These are phyloP conservation scores for Sistotremastrum suecicum DNA, from an alignment of 768 basidiomycete species.

Conservation along the genomic window DNA sequence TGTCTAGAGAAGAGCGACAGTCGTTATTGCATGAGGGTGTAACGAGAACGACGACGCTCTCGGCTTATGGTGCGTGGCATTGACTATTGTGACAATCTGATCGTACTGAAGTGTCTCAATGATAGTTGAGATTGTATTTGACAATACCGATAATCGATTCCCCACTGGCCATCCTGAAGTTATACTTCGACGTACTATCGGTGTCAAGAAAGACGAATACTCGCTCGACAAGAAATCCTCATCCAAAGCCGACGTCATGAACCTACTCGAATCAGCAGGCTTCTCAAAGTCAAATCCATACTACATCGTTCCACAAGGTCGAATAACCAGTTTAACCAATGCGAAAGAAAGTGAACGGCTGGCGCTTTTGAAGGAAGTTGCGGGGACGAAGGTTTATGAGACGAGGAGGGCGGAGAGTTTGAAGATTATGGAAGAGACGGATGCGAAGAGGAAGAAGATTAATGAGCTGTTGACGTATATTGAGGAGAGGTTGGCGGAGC, in stretches of 20 bases:
- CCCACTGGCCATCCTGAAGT: conserved; percentile 84
- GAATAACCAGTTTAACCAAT: conserved; percentile 92
- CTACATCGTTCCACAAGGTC: conserved; percentile 96
- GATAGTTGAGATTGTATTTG: conserved; percentile 84
- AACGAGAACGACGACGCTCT: conserved; percentile 74
- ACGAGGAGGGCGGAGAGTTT: conserved; percentile 82
- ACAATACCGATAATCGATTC: conserved; percentile 89
- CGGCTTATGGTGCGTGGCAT: conserved; percentile 63
- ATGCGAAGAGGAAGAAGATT: conserved; percentile 84
- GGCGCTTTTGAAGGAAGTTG: conserved; percentile 92
- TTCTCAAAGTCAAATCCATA: conserved; percentile 99
- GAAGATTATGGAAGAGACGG: conserved; percentile 96
- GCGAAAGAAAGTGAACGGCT: conserved; percentile 93
- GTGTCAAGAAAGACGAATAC: conserved; percentile 97
- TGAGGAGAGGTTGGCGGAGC: conserved; percentile 75
- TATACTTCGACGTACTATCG: conserved; percentile 84
- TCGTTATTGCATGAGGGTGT: conserved; percentile 91
- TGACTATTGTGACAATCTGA: neutral
- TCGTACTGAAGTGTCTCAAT: neutral
- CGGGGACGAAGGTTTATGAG: conserved; percentile 96
- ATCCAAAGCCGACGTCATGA: conserved; percentile 96
- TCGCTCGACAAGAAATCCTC: conserved; percentile 91
- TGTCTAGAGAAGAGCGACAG: conserved; percentile 87
- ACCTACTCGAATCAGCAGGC: conserved; percentile 88
- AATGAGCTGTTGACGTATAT: conserved; percentile 82